These are phyloP conservation scores for Cryptococcus maquisensis DNA, from an alignment of 1,284 basidiomycete genomes.

Conservation along the genomic window DNA sequence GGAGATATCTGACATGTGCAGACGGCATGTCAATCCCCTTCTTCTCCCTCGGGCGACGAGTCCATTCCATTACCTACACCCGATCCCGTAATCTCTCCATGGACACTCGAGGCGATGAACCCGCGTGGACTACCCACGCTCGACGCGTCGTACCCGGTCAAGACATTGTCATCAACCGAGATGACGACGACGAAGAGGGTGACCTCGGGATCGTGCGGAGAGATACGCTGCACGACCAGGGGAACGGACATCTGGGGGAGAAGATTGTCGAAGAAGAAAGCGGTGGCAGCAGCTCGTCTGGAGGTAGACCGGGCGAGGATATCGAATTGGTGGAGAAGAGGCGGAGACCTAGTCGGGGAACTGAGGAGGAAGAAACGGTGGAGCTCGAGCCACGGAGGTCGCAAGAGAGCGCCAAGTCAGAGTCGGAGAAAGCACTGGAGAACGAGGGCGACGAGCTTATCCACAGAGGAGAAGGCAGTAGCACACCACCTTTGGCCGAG, in stretches of 20 bases:
- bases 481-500: constrained; percentile 50
- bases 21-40: constrained; percentile 90
- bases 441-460: constrained; percentile 15
- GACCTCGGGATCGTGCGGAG: constrained; percentile 30
- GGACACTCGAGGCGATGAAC: constrained; percentile 51
- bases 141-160: constrained; percentile 61
- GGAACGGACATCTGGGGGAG: constrained; percentile 13
- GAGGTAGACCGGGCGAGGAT: constrained; percentile 24
- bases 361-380: background rate
- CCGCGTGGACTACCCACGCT: constrained; percentile 75
- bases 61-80: constrained; percentile 81
- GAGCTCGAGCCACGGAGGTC: background rate
- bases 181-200: constrained; percentile 51
- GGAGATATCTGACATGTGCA: constrained; percentile 28
- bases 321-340: constrained; percentile 32
- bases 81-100: constrained; percentile 68
- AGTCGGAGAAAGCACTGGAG: constrained; percentile 3
- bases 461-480: constrained; percentile 25
- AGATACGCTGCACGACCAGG: constrained; percentile 14
- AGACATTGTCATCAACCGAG: constrained; percentile 77
- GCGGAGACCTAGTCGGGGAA: constrained; percentile 11
- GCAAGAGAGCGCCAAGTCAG: background rate
- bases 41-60: constrained; percentile 81
- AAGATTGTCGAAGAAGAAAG: constrained; percentile 21
- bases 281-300: constrained; percentile 18